Percentiles rank a stretch among this genome's conserved stretches.
Conservation (phyloP, 2,329 filamentous ascomycete genomes). For the Rhexocercosporidium sp. region DNA sequence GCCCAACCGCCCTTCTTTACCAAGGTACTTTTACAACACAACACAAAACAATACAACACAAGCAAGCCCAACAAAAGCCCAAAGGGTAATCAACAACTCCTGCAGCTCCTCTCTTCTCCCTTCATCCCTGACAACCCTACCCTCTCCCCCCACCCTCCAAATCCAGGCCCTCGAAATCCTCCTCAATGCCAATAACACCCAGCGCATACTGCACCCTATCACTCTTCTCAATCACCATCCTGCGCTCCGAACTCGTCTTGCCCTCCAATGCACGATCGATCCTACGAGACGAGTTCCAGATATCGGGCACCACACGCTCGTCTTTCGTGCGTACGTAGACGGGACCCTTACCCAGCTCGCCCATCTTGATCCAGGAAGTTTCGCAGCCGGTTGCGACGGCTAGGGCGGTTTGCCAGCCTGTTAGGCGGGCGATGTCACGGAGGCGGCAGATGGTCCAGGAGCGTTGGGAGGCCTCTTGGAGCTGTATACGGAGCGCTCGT, state of each 20-base stretch:
- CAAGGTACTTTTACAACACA: neutral
- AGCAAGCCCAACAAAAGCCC: neutral
- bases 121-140: too few species aligned
- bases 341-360: conserved; percentile 75
- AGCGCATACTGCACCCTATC: conserved; percentile 76
- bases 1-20: neutral
- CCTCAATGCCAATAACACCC: conserved; percentile 78
- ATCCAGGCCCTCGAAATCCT: conserved; percentile 70
- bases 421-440: conserved; percentile 76
- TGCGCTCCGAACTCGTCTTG: conserved; percentile 50
- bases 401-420: conserved; percentile 84
- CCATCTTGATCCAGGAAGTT: conserved; percentile 79
- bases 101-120: neutral
- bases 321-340: conserved; percentile 64
- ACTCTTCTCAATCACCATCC: conserved; percentile 64
- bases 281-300: conserved; percentile 56
- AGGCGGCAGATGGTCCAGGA: conserved; percentile 78
- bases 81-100: neutral
- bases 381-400: conserved; percentile 87
- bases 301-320: conserved; percentile 43
- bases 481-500: conserved; percentile 52
- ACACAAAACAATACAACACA: neutral
- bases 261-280: conserved; percentile 59
- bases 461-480: conserved; percentile 72
- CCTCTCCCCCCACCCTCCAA: conserved; percentile 45